Percentiles rank a stretch among this genome's conserved stretches.
Evolutionary conservation across 805 yeast species (phyloP).

Genomic region (Lipomyces japonicus): DNA sequence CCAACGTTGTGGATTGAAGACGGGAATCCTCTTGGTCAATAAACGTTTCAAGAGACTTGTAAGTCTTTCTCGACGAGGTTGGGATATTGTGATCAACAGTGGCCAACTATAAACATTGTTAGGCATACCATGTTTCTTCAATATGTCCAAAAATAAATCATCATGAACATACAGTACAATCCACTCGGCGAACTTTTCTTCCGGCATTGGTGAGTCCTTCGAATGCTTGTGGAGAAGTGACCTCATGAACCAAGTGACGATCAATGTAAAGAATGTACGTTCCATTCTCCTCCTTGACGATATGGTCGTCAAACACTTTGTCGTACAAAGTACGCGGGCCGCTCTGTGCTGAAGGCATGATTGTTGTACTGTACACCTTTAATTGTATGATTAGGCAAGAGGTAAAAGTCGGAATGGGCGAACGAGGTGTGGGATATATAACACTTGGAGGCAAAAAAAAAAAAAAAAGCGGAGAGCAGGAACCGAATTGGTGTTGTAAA

Average conservation of each 20-base stretch:
- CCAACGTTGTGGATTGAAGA: conserved; percentile 86
- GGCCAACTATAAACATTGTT: conserved; percentile 26
- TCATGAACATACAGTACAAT: conserved; percentile 28
- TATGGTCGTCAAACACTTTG: conserved; percentile 91
- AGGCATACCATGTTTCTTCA: background rate
- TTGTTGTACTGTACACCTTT: background rate
- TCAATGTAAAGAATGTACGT: conserved; percentile 87
- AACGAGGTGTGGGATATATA: too few species aligned
- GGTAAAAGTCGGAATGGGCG: too few species aligned
- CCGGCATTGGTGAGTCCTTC: conserved; percentile 89
- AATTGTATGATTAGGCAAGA: too few species aligned
- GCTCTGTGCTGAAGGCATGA: conserved; percentile 37
- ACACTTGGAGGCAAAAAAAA: too few species aligned
- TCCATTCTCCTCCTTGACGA: conserved; percentile 83
- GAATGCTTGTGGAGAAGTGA: conserved; percentile 98
- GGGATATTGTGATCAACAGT: conserved; percentile 72
- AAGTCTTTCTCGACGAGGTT: conserved; percentile 76
- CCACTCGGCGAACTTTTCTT: conserved; percentile 78
- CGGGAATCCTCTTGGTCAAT: conserved; percentile 89
- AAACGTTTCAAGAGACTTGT: conserved; percentile 70
- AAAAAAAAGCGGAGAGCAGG: too few species aligned
- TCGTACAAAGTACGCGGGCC: conserved; percentile 81
- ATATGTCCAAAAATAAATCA: background rate
- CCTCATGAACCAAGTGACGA: conserved; percentile 97
- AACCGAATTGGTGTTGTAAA: too few species aligned